phyloP scores from a whole-genome alignment of 2,329 filamentous ascomycete species.

The Pestalotiopsis sp. region DNA sequence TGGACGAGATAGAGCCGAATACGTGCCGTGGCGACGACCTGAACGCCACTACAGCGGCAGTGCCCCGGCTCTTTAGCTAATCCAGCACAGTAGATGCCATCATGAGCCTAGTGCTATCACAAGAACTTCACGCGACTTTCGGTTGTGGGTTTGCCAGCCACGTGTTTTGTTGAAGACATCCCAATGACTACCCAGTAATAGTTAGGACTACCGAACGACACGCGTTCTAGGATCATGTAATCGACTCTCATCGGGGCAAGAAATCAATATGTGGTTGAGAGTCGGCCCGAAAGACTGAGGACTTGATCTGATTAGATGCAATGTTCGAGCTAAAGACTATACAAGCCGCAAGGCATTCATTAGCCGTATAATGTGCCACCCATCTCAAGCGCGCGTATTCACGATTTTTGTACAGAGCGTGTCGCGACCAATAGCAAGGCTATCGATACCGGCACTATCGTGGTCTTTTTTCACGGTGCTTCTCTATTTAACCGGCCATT shows the following conservation, averaged over 20 bases:
- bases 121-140: not conserved
- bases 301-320: too few relatives aligned
- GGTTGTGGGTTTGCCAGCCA: not conserved
- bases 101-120: not conserved
- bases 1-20: not conserved
- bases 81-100: not conserved
- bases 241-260: too few relatives aligned
- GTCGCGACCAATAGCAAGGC: too few relatives aligned
- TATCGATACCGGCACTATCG: not conserved
- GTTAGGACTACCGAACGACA: not conserved
- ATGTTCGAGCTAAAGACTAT: too few relatives aligned
- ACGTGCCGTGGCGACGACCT: not conserved
- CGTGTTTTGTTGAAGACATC: not conserved
- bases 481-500: not conserved
- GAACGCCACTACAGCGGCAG: not conserved
- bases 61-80: not conserved
- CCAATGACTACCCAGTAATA: not conserved
- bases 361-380: too few relatives aligned
- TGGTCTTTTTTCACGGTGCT: not conserved
- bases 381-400: too few relatives aligned
- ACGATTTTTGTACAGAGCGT: too few relatives aligned
- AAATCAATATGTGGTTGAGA: too few relatives aligned
- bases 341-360: too few relatives aligned
- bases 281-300: too few relatives aligned
- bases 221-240: not conserved